These are phyloP conservation scores for Leptomonas pyrrhocoris DNA, from an alignment of 208 protist species.

Conservation along the genomic window DNA sequence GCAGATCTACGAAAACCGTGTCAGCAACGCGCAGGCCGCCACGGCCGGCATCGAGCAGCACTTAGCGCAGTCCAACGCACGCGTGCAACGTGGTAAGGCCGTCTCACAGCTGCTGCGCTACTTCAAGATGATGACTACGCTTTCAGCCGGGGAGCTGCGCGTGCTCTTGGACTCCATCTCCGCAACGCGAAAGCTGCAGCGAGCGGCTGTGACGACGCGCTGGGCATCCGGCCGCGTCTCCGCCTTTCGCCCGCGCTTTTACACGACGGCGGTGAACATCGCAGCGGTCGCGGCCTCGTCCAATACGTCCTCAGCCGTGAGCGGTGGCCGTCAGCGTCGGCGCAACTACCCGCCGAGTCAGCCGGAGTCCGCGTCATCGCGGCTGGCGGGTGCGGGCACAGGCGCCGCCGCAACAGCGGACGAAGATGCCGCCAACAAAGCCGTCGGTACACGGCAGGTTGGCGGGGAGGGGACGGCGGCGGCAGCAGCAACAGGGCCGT, in stretches of 20 bases:
- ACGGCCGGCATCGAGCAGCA: conserved; percentile 91
- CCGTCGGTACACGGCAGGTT: background rate
- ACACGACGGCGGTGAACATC: conserved; percentile 41
- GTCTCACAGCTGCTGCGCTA: conserved; percentile 79
- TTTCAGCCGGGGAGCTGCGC: conserved; percentile 50
- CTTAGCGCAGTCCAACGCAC: conserved; percentile 79
- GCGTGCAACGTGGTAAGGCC: conserved; percentile 71
- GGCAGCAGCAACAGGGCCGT: background rate
- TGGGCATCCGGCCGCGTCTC: conserved; percentile 69
- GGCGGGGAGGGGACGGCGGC: background rate
- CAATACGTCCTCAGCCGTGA: conserved; percentile 4
- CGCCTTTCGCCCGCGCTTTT: conserved; percentile 67
- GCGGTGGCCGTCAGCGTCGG: background rate
- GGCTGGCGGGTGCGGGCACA: background rate
- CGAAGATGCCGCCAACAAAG: background rate
- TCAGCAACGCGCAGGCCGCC: conserved; percentile 81
- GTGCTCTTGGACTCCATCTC: conserved; percentile 61
- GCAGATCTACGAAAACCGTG: conserved; percentile 80
- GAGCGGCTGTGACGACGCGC: conserved; percentile 53
- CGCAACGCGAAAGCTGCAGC: conserved; percentile 61
- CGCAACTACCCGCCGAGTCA: no score
- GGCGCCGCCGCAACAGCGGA: background rate
- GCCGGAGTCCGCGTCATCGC: conserved; percentile 5
- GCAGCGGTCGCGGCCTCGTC: background rate
- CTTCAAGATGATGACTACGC: conserved; percentile 70